Evolutionary conservation across 805 yeast genomes (phyloP), one percentile per base, ranked within the genome.

Genomic region (Pichia nanzhaoensis): DNA sequence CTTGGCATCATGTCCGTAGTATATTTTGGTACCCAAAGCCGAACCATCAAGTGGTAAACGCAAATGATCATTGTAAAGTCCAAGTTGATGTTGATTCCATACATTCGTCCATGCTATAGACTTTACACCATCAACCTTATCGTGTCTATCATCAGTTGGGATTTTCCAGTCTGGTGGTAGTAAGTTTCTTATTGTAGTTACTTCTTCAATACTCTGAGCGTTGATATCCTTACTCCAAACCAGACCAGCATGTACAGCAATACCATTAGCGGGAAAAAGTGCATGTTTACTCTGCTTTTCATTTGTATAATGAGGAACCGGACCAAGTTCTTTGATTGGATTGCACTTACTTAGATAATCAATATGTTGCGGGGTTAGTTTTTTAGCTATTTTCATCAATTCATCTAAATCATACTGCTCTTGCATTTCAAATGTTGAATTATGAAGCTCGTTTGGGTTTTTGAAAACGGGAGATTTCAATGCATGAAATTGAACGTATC

Each of bases 1-100:
- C 45, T 78, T 70, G 3, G 97, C 95, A 58, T 87, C 95, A 58
- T 90, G 98, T 1, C 97, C 98, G 59, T 90, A 90, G 55, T 77
- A 78, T 3, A 86, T 88, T 19, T 73, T 63, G 3, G 54, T 51
- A 3, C 65, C 66, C 24, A 58, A 27, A 0, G 59, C 53, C 1
- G 57, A 41, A 4, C 42, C 46, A 7, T 50, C 27, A 5, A 36
- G 49, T 4, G 45, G 45, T 2, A 47, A 44, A 14, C 43, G 35
- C 39, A 50, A 13, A 2, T 24, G 34, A 1, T 52, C 35, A 6
- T 38, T 38, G 13, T 52, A 52, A 1, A 37, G 12, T 9, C 43
- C 37, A 6, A 47, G 45, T 37, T 64, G 63, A n/a, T 54, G 45
- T 13, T 41, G 21, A 32, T 51, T 57, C 69, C 69, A 65, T 18